Evolutionary conservation across 139 green algal genomes (phyloP), one percentile per base, ranked within the genome.

Genomic region (Ettlia oleoabundans): DNA sequence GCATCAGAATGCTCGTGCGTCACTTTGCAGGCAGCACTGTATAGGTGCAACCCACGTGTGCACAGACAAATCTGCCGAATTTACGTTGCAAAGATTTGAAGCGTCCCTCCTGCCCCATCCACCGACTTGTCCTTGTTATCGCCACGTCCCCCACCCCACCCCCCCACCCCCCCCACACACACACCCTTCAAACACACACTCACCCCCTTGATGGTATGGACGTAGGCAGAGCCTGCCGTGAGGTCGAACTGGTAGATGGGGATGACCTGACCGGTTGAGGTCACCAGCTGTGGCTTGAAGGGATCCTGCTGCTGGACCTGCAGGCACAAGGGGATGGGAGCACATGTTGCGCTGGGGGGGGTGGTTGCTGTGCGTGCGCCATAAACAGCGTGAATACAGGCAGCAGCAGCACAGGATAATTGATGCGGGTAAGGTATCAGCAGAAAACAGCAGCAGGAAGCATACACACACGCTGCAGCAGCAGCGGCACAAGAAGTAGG

Each of bases 201-300:
- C 47, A 58, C 13, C 13, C 47, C 55, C 55, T n/a, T 65, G 55
- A 65, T 65, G 55, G 55, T 65, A 22, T 65, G 55, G 18, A 65
- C 55, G 30, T 32, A 32, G 18, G 21, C 55, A n/a, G 28, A 9
- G 15, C 55, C 55, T 15, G 18, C 55, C 55, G 9, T 28, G 18
- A 65, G 9, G 55, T 65, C 21, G 55, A 32, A 65, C 55, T 65
- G 55, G 55, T 65, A 65, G 55, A 65, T 65, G 55, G 55, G 55
- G 18, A 65, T 22, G 55, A 5, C 5, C 55, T 65, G 55, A 22
- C 55, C 55, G 55, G 18, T 32, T 15, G 55, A 32, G 55, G 55
- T 65, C 18, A 65, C 5, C 55, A 65, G 55, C 18, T 22, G 28
- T 15, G 55, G 55, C 55, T 65, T 65, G 55, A 22, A 9, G 18